These are phyloP conservation scores for Ustilago bromivora DNA, from an alignment of 1,284 basidiomycete genomes.

Conservation along the genomic window DNA sequence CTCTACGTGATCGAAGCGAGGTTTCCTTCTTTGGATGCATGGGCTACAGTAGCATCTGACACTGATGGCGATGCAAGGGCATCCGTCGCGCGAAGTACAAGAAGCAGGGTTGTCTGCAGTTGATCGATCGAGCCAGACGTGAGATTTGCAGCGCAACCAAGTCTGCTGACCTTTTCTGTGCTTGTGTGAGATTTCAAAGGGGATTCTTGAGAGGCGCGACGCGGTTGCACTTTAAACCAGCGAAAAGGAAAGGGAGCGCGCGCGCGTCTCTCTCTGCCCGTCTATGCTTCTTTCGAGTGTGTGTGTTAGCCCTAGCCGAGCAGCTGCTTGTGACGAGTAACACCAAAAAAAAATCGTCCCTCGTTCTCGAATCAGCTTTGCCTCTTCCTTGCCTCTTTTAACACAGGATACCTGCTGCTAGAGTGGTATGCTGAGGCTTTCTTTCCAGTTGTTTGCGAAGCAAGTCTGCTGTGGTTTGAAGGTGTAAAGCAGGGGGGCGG, in stretches of 20 bases:
- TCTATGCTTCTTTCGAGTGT: slow-evolving; percentile 8
- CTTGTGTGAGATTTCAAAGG: neutral
- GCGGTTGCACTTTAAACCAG: slow-evolving; percentile 31
- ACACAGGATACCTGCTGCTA: too few species aligned
- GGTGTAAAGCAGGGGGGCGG: too few species aligned
- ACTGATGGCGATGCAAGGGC: neutral
- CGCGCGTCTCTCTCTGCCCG: slow-evolving; percentile 6
- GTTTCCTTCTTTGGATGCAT: neutral
- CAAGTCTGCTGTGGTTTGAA: too few species aligned
- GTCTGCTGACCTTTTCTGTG: slow-evolving; percentile 7
- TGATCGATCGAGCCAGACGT: slow-evolving; percentile 7
- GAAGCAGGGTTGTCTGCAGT: neutral
- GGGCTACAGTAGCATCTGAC: neutral
- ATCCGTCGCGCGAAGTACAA: slow-evolving; percentile 13
- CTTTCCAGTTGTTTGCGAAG: too few species aligned
- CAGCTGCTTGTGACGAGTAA: neutral
- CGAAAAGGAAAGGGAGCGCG: neutral
- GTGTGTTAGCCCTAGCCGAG: slow-evolving; percentile 8
- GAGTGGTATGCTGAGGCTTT: too few species aligned
- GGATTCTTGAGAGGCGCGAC: slow-evolving; percentile 21
- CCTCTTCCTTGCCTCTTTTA: too few species aligned
- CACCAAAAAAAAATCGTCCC: neutral
- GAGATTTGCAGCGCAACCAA: neutral
- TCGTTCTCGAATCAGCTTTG: neutral
- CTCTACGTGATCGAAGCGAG: neutral